Percentiles rank a stretch among this genome's conserved stretches.
These are phyloP conservation scores for Chrysoporthe deuterocubensis DNA, from an alignment of 2,329 filamentous ascomycete species.

Conservation along the genomic window DNA sequence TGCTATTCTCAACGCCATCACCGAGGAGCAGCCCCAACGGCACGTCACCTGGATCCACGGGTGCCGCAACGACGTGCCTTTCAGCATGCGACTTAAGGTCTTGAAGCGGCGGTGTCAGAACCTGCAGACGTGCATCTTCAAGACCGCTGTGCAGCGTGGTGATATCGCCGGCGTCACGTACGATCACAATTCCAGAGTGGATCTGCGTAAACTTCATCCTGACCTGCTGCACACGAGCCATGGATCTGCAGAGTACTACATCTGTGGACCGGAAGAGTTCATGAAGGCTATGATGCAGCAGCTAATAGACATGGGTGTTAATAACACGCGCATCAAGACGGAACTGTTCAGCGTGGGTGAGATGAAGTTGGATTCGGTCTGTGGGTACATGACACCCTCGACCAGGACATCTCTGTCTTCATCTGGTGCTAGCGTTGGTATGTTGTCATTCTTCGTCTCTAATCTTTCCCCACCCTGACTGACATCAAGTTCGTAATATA, in stretches of 20 bases:
- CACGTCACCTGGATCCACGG: slow-evolving; percentile 61
- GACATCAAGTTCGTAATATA: too few species aligned
- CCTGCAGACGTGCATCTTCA: slow-evolving; percentile 48
- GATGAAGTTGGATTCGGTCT: slow-evolving; percentile 31
- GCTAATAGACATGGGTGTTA: slow-evolving; percentile 42
- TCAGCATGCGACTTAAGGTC: slow-evolving; percentile 51
- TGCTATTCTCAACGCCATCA: slow-evolving; percentile 58
- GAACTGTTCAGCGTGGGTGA: slow-evolving; percentile 48
- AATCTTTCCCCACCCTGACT: too few species aligned
- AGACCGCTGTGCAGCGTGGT: slow-evolving; percentile 47
- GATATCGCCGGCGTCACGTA: slow-evolving; percentile 47
- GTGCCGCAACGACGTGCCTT: slow-evolving; percentile 52
- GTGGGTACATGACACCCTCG: slow-evolving; percentile 15
- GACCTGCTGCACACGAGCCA: slow-evolving; percentile 47
- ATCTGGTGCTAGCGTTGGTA: slow-evolving; percentile 24
- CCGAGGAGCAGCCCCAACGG: slow-evolving; percentile 45
- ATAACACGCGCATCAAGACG: slow-evolving; percentile 40
- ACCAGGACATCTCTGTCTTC: slow-evolving; percentile 27
- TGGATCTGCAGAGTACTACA: slow-evolving; percentile 49
- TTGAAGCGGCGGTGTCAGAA: slow-evolving; percentile 41
- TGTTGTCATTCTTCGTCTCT: neutral
- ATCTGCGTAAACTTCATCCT: slow-evolving; percentile 44
- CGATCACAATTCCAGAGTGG: slow-evolving; percentile 44
- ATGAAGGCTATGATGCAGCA: slow-evolving; percentile 50
- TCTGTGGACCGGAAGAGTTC: slow-evolving; percentile 53